Evolutionary conservation across 1,284 basidiomycete species (phyloP).

Genomic region (Melampsora larici-populina): DNA sequence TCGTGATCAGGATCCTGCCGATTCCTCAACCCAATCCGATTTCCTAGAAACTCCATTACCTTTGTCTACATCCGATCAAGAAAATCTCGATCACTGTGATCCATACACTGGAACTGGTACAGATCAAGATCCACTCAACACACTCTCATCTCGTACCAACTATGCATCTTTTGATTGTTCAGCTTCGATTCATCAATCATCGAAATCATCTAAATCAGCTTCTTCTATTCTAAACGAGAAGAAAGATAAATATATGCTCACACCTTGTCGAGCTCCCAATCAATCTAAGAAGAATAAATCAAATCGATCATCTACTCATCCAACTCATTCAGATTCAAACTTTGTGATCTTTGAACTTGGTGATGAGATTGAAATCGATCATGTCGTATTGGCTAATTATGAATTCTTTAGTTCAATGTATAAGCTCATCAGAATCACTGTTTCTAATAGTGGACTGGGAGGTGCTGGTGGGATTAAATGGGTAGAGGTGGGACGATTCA

Average conservation of each 20-base stretch:
- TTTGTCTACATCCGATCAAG: neutral
- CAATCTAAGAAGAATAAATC: neutral
- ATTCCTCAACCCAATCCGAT: no score
- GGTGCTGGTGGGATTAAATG: constrained; percentile 49
- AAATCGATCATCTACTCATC: no score
- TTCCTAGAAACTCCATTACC: neutral
- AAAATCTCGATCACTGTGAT: constrained; percentile 8
- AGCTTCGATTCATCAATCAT: constrained; percentile 79
- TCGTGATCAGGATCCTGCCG: no score
- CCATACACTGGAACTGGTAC: constrained; percentile 6
- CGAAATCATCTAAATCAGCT: constrained; percentile 76
- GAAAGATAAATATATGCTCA: constrained; percentile 94
- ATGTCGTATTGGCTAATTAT: constrained; percentile 90
- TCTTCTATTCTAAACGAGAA: constrained; percentile 81
- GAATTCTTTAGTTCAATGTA: constrained; percentile 98
- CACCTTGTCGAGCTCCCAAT: constrained; percentile 65
- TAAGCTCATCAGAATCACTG: constrained; percentile 75
- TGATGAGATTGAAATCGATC: constrained; percentile 94
- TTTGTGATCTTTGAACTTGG: constrained; percentile 94
- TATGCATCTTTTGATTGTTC: constrained; percentile 91
- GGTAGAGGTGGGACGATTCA: constrained; percentile 65
- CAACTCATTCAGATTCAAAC: constrained; percentile 58
- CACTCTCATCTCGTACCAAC: constrained; percentile 71
- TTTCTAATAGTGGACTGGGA: constrained; percentile 48
- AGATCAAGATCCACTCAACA: constrained; percentile 47